Base-by-base conservation (phyloP, 2,329 filamentous ascomycete genomes). In the Phialophora tarda region DNA sequence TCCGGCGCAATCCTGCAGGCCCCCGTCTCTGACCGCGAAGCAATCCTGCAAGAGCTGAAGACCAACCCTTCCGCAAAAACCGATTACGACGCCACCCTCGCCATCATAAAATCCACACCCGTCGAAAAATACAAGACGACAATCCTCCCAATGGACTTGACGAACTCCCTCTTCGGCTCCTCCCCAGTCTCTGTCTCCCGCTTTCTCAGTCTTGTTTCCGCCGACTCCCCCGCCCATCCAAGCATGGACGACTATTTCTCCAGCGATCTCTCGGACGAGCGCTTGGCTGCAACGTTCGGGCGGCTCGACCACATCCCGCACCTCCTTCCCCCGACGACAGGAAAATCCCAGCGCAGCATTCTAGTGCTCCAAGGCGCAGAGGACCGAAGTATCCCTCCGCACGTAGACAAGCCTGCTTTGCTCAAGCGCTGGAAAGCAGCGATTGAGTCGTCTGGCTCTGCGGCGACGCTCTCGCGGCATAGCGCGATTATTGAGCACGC, bases 231-330 rank as follows among this genome's bases (percentile, higher is more conserved):
- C 0, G 79, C 82, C 55, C 77, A 81, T 59, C 82, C 87, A 4
- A 90, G 89, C 10, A 89, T 91, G 65, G 93, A 97, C 75, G 93
- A 97, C 75, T 92, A 91, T 74, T 97, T 96, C 79, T 93, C 90
- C n/a, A 88, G 87, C 2, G 91, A 95, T 74, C 79, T 95, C n/a
- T 77, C 81, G 0, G 84, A 86, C 50, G 81, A 85, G 34, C 81
- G 82, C 21, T 80, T 93, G 6, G 74, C 77, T 26, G 76, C 76
- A 14, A 89, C 89, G n/a, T 97, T 94, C 84, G 85, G 88, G 3
- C 54, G 44, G 10, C 54, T 69, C n/a, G 58, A 54, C 11, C 21
- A 21, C 0, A 44, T 48, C 5, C 32, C 44, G 2, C 63, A 63
- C 47, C 30, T 69, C 12, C 26, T 4, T 59, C 55, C 17, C 26